These are phyloP conservation scores for Cenchrus americanus DNA, from an alignment of 176 grass and related monocot genomes.

Conservation along the genomic window DNA sequence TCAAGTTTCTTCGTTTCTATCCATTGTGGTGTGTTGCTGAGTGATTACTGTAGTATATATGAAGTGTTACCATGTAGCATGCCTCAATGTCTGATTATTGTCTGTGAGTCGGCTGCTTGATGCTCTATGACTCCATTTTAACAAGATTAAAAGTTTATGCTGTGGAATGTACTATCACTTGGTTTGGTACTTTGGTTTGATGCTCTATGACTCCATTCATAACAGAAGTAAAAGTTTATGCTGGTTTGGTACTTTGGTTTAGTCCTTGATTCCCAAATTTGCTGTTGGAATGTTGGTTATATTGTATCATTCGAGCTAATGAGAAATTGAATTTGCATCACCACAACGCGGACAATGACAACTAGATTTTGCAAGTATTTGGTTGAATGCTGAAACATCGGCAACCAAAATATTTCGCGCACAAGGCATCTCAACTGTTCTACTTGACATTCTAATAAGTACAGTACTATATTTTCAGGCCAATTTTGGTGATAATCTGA, in stretches of 20 bases:
- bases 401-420: too few species aligned
- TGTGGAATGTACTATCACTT: neutral
- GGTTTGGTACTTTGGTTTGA: neutral
- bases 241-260: too few species aligned
- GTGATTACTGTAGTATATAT: conserved; percentile 20
- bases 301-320: neutral
- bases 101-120: neutral
- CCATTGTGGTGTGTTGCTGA: neutral
- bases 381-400: neutral
- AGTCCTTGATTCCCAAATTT: neutral
- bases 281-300: neutral
- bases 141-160: neutral
- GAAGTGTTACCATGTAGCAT: neutral
- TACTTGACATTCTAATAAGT: too few species aligned
- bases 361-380: neutral
- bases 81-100: neutral
- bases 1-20: neutral
- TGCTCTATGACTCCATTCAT: too few species aligned
- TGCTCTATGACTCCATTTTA: neutral
- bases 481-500: neutral
- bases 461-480: too few species aligned
- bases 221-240: too few species aligned
- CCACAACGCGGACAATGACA: neutral
- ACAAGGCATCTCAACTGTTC: too few species aligned
- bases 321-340: neutral